A percentile compares a stretch with the other conserved stretches of the same genome.
Conservation (phyloP, 768 basidiomycete species). For the Kwoniella sp. region DNA sequence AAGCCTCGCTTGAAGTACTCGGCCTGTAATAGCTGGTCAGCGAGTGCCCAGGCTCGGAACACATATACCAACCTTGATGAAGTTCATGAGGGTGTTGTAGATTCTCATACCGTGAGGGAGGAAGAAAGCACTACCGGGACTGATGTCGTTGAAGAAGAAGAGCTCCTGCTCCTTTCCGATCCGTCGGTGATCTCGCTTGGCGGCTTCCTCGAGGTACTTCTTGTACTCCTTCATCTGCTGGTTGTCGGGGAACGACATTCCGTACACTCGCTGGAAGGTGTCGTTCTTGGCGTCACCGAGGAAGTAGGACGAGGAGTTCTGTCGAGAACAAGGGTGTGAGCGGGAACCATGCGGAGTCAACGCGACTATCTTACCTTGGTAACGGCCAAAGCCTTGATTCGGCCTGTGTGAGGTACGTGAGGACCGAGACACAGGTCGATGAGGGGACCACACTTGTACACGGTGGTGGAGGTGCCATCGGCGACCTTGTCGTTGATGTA, state of each 20-base stretch:
- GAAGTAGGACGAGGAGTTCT: conserved; percentile 99
- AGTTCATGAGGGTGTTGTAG: conserved; percentile 85
- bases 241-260: conserved; percentile 97
- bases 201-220: conserved; percentile 89
- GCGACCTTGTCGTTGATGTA: conserved; percentile 92
- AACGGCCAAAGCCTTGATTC: conserved; percentile 94
- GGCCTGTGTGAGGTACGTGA: conserved; percentile 95
- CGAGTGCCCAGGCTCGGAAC: background rate
- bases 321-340: background rate
- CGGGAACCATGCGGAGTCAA: no score
- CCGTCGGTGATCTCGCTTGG: conserved; percentile 94
- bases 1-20: conserved; percentile 96
- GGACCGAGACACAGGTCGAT: conserved; percentile 95
- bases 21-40: conserved; percentile 53
- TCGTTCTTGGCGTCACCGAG: conserved; percentile 89
- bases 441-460: conserved; percentile 98
- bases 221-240: conserved; percentile 94
- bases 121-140: conserved; percentile 94
- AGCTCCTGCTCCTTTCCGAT: conserved; percentile 97
- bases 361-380: conserved; percentile 65
- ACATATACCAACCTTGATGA: conserved; percentile 68
- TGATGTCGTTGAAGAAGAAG: conserved; percentile 96
- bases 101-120: conserved; percentile 94
- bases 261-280: conserved; percentile 91
- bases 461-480: conserved; percentile 92